Base-by-base conservation (phyloP, 2,329 filamentous ascomycete species). In the Herpotrichia juniperi region DNA sequence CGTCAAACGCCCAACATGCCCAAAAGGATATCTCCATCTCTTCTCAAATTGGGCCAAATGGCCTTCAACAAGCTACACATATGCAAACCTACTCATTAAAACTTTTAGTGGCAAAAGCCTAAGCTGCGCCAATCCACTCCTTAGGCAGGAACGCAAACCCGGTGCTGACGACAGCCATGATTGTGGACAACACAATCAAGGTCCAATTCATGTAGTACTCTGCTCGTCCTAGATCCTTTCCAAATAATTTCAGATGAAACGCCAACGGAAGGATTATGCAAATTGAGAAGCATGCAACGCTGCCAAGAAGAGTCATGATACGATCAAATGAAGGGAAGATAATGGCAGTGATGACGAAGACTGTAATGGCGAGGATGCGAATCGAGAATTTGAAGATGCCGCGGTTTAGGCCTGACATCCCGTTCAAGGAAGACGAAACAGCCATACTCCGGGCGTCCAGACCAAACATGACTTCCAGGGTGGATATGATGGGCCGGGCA, bases 201-300 rank as follows among this genome's bases (percentile, higher is more conserved):
- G 78, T 69, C 80, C 86, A 93, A 63, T 88, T 86, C 39, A 89
- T 59, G 4, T 84, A 70, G 63, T 84, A 86, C 74, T 96, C 91
- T 19, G 71, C 69, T 1, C 72, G 60, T 1, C 80, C 76, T 40
- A 97, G 84, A 54, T 93, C 87, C 44, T 85, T 81, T 42, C 87
- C 86, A 71, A 96, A 97, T 1, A 97, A 85, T 76, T 93, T 96
- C 50, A 97, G 77, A 68, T 97, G 92, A 69, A 99, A 97, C 4
- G 87, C 83, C 26, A 96, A 78, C 0, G 93, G 94, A 45, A 99
- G 80, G 73, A 96, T 92, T 59, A 97, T 87, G 75, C 93, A 97
- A 59, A 97, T 96, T 16, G 90, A 91, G 64, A 96, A 96, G 76
- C 93, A 97, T 14, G 96, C 82, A 3, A 92, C 89, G 32, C 89